Conservation (phyloP, 805 yeast genomes). For the Kodamaea hsintzibuensis region DNA sequence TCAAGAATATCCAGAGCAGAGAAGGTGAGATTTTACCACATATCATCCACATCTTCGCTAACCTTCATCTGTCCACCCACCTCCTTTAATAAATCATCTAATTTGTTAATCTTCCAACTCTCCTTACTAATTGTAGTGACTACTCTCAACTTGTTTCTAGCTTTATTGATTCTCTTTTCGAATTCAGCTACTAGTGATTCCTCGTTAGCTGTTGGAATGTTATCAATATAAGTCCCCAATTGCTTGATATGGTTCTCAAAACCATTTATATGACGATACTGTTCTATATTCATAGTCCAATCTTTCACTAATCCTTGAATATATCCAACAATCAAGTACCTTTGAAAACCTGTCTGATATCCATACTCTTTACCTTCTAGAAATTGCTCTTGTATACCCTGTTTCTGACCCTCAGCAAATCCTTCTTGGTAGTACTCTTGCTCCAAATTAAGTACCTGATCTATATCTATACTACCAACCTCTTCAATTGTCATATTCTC, state of each 20-base stretch:
- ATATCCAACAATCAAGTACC: constrained; percentile 70
- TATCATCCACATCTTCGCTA: constrained; percentile 40
- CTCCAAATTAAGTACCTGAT: constrained; percentile 59
- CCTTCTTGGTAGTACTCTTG: constrained; percentile 66
- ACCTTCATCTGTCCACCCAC: constrained; percentile 40
- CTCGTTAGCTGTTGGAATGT: constrained; percentile 38
- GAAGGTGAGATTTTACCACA: constrained; percentile 33
- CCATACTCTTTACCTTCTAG: constrained; percentile 86
- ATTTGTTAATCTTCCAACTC: constrained; percentile 26
- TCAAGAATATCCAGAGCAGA: no score
- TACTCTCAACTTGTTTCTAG: constrained; percentile 62
- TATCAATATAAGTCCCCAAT: constrained; percentile 27
- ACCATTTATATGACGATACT: constrained; percentile 17
- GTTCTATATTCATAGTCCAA: constrained; percentile 26
- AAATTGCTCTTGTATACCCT: constrained; percentile 58
- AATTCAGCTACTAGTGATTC: constrained; percentile 56
- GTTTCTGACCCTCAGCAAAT: constrained; percentile 64
- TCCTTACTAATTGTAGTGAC: constrained; percentile 39
- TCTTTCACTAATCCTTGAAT: constrained; percentile 50
- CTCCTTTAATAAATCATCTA: constrained; percentile 35
- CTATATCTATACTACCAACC: constrained; percentile 34
- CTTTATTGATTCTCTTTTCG: constrained; percentile 52
- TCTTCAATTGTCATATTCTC: constrained; percentile 1
- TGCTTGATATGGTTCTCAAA: constrained; percentile 25
- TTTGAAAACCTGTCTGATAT: constrained; percentile 72